Base-by-base conservation (phyloP, 805 yeast species). In the Metschnikowia reukaufii region DNA sequence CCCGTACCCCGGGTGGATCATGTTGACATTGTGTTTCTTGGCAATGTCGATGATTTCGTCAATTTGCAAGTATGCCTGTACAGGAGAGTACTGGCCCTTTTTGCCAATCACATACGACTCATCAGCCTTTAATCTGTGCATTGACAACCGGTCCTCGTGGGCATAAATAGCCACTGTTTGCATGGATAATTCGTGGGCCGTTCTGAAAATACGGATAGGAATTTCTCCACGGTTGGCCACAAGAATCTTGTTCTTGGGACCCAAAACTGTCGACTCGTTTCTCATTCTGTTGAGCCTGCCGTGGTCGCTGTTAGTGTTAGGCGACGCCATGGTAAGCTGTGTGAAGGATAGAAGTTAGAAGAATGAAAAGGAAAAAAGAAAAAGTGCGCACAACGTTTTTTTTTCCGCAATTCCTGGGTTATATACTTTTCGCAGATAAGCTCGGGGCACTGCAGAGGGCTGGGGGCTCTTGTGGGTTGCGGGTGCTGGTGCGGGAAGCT, bases 151-250 rank as follows among this genome's bases (percentile, higher is more conserved):
- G 68, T 92, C 99, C 71, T 94, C 97, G 66, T 92, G 96, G 30
- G 97, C 90, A 69, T 90, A 92, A 63, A 92, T 86, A 38, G 98
- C 99, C 35, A 94, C 97, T 0, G 99, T 91, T 63, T 88, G 90
- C 96, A 94, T 88, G 18, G 96, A 86, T 62, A 92, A 77, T 70
- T 92, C 99, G 72, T 94, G 99, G 51, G 99, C 99, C 31, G 97
- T 85, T 72, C 99, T 82, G 72, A 92, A 92, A 66, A 92, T 91
- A 71, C 94, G 73, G 62, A 85, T 84, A 36, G 92, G 92, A 59
- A 86, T 86, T 67, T 86, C 92, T 59, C 92, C 94, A 72, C 94
- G 75, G 73, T 85, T 86, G 55, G 92, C 92, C 34, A 87, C 94
- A 52, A 87, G 72, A 62, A 86, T 79, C 74, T 83, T 82, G 67